phyloP scores from a whole-genome alignment of 352 stramenopile species.

The Pythium grandisporangium region DNA sequence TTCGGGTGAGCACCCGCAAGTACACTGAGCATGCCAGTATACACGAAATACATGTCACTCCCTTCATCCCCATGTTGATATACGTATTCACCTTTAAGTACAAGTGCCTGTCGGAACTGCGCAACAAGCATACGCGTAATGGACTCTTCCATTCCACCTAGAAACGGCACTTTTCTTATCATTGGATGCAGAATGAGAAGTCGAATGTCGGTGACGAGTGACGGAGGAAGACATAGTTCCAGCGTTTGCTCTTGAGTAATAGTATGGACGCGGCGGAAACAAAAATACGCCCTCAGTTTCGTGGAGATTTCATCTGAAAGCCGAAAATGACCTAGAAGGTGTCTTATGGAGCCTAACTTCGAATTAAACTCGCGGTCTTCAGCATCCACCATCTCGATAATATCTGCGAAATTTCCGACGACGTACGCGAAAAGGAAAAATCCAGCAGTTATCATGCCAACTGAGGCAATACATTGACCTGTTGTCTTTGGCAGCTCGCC shows the following conservation, averaged over 20 bases:
- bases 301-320: conserved; percentile 18
- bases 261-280: conserved; percentile 42
- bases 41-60: conserved; percentile 55
- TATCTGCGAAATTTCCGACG: conserved; percentile 36
- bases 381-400: conserved; percentile 34
- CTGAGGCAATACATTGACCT: conserved; percentile 23
- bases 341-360: conserved; percentile 29
- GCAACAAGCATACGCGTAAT: conserved; percentile 43
- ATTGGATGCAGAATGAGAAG: conserved; percentile 36
- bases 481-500: conserved; percentile 27
- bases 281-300: conserved; percentile 38
- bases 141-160: conserved; percentile 26
- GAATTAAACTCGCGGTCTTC: conserved; percentile 48
- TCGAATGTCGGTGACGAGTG: conserved; percentile 43
- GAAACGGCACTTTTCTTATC: conserved; percentile 47
- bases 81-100: conserved; percentile 36
- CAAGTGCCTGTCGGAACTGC: conserved; percentile 34
- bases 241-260: conserved; percentile 46
- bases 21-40: conserved; percentile 28
- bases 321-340: conserved; percentile 30
- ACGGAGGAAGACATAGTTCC: conserved; percentile 27
- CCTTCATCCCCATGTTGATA: conserved; percentile 36
- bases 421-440: conserved; percentile 49
- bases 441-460: conserved; percentile 26
- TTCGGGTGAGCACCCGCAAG: conserved; percentile 6